Conservation (phyloP, 768 basidiomycete genomes). For the Amanita pallidorosea region DNA sequence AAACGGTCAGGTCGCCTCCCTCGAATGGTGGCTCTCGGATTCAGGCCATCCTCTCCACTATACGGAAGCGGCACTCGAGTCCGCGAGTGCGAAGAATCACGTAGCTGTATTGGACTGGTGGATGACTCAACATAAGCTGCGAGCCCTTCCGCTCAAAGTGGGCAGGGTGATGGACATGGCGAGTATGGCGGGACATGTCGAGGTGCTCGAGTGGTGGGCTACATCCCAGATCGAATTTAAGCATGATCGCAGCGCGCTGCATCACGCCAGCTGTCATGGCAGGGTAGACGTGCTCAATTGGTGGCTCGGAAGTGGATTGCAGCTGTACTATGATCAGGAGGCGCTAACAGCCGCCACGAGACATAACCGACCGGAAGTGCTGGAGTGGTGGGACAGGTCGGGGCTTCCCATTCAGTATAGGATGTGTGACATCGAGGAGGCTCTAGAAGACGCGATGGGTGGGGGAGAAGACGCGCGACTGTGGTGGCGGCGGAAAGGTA, state of each 20-base stretch:
- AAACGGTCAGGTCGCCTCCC: slow-evolving; percentile 60
- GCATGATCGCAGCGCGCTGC: slow-evolving; percentile 67
- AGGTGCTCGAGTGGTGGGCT: slow-evolving; percentile 80
- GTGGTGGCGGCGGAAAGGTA: slow-evolving; percentile 78
- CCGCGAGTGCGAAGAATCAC: slow-evolving; percentile 69
- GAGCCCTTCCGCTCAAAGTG: slow-evolving; percentile 58
- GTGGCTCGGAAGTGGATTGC: slow-evolving; percentile 74
- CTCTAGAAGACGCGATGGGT: slow-evolving; percentile 77
- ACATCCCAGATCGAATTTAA: slow-evolving; percentile 67
- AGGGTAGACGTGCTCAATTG: slow-evolving; percentile 73
- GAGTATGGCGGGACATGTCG: slow-evolving; percentile 64
- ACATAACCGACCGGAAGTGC: slow-evolving; percentile 69
- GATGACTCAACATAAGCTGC: slow-evolving; percentile 43
- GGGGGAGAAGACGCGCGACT: slow-evolving; percentile 63
- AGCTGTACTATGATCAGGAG: slow-evolving; percentile 73
- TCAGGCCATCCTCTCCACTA: slow-evolving; percentile 62
- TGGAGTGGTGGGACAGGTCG: slow-evolving; percentile 84
- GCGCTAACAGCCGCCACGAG: slow-evolving; percentile 71
- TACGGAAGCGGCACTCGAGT: slow-evolving; percentile 70
- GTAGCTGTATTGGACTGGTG: slow-evolving; percentile 79
- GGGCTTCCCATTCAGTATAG: slow-evolving; percentile 76
- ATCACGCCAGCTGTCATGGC: slow-evolving; percentile 72
- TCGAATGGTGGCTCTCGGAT: slow-evolving; percentile 67
- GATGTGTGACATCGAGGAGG: slow-evolving; percentile 89
- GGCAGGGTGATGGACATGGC: slow-evolving; percentile 84